These are phyloP conservation scores for Samsoniella hepiali DNA, from an alignment of 2,329 filamentous ascomycete species.

Conservation along the genomic window DNA sequence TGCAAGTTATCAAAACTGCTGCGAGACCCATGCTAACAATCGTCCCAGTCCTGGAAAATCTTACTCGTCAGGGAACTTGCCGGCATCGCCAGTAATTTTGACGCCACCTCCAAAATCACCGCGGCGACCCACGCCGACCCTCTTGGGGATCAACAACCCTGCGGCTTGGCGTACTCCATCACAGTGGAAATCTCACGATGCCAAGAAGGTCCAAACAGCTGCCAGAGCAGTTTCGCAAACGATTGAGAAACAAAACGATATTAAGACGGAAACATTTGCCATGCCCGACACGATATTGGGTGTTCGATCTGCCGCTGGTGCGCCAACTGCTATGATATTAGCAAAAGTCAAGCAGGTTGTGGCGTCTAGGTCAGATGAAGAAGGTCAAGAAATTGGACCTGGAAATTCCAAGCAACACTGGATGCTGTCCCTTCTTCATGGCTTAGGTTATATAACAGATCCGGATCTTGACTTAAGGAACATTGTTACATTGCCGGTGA, in stretches of 20 bases:
- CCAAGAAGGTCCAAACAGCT: neutral
- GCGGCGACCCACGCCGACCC: neutral
- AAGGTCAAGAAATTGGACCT: slow-evolving; percentile 47
- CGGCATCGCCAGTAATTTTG: neutral
- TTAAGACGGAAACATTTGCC: too few relatives aligned
- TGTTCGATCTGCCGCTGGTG: slow-evolving; percentile 19
- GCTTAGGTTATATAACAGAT: slow-evolving; percentile 32
- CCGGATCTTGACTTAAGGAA: neutral
- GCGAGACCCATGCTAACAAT: neutral
- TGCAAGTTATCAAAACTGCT: slow-evolving; percentile 14
- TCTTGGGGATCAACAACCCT: slow-evolving; percentile 16
- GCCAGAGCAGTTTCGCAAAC: neutral
- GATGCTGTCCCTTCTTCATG: slow-evolving; percentile 58
- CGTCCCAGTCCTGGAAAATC: neutral
- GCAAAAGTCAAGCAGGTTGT: slow-evolving; percentile 21
- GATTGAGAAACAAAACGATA: neutral
- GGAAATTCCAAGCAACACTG: slow-evolving; percentile 57
- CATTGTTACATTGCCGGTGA: neutral
- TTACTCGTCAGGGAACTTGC: neutral
- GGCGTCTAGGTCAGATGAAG: slow-evolving; percentile 34
- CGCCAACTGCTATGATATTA: slow-evolving; percentile 20
- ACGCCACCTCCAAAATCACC: slow-evolving; percentile 22
- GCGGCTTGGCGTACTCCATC: slow-evolving; percentile 18
- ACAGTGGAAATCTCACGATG: slow-evolving; percentile 9
- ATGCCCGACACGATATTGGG: neutral